phyloP scores from a whole-genome alignment of 441 rosid genomes.

The Kokia cookei region DNA sequence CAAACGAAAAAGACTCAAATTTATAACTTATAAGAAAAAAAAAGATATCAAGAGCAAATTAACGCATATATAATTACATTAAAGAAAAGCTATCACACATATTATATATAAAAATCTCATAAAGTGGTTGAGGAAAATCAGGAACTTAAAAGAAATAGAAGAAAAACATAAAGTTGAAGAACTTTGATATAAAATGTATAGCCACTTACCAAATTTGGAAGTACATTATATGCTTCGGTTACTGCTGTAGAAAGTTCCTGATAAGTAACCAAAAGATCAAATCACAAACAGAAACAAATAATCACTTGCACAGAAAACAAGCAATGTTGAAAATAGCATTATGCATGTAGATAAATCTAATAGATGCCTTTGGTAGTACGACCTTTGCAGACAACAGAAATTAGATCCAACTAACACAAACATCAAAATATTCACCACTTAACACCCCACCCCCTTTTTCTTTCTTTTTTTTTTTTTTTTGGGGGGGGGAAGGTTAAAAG shows the following conservation, averaged over 20 bases:
- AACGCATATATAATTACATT: not conserved
- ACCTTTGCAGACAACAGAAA: not conserved
- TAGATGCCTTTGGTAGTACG: not conserved
- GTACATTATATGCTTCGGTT: slow-evolving; percentile 72
- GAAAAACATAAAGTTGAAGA: not conserved
- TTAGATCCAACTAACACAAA: not conserved
- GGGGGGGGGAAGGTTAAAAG: not conserved
- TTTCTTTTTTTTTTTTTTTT: too few species aligned
- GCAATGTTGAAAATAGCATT: not conserved
- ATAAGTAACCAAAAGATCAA: slow-evolving; percentile 12
- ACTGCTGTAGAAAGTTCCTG: slow-evolving; percentile 68
- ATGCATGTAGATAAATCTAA: slow-evolving; percentile 1
- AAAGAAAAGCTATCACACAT: not conserved
- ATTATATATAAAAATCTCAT: not conserved
- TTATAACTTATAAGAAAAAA: not conserved
- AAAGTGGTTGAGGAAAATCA: not conserved
- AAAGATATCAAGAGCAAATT: not conserved
- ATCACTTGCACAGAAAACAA: not conserved
- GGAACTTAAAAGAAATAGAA: not conserved
- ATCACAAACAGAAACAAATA: slow-evolving; percentile 5
- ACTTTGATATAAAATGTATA: not conserved
- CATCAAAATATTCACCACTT: not conserved
- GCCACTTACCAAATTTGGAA: slow-evolving; percentile 71
- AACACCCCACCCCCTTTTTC: not conserved
- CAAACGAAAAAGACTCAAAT: not conserved